These are phyloP conservation scores for Aspergillus sp. DNA, from an alignment of 2,329 filamentous ascomycete genomes.

Conservation along the genomic window DNA sequence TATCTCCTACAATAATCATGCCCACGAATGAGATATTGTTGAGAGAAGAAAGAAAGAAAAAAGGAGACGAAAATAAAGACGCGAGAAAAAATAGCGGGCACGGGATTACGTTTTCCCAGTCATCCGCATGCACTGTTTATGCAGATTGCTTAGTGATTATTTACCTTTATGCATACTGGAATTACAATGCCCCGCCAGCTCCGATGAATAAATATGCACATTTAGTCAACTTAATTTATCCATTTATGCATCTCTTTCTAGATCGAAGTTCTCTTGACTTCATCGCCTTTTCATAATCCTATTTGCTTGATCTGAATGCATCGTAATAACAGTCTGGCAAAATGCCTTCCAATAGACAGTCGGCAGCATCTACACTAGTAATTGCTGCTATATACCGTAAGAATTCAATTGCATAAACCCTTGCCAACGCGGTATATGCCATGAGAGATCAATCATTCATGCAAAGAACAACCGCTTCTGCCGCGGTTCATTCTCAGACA, in stretches of 20 bases:
- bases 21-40: not conserved
- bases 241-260: not conserved
- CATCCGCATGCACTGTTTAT: not conserved
- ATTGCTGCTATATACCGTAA: no score
- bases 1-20: not conserved
- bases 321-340: no score
- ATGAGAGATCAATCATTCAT: conserved; percentile 11
- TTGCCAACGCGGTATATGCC: not conserved
- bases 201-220: not conserved
- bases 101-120: not conserved
- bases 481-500: conserved; percentile 13
- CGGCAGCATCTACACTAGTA: no score
- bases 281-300: no score
- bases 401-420: not conserved
- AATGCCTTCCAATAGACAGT: no score
- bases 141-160: not conserved
- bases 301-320: no score
- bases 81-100: not conserved
- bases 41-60: not conserved
- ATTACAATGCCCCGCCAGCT: not conserved
- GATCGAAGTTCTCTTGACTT: no score
- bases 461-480: conserved; percentile 28
- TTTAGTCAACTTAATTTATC: not conserved
- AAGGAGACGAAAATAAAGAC: not conserved
- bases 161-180: not conserved